Percentiles rank a stretch among this genome's conserved stretches.
Conservation (phyloP, 345 rosid species). For the Citrus australasica region DNA sequence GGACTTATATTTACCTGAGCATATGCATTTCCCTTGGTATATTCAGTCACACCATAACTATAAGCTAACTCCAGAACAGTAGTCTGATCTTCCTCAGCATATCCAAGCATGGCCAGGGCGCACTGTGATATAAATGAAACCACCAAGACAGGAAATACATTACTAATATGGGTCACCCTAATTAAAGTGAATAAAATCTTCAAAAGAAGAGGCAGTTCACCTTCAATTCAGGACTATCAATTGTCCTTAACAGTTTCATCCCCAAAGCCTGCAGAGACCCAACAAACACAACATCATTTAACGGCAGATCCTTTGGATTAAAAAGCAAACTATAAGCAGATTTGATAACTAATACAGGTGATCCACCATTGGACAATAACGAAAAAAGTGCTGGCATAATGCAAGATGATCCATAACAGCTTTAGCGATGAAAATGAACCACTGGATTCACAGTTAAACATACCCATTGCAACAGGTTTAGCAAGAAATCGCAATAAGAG, state of each 20-base stretch:
- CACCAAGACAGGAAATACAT: not conserved
- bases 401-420: not conserved
- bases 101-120: constrained; percentile 83
- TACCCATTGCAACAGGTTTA: not conserved
- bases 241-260: constrained; percentile 68
- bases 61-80: constrained; percentile 81
- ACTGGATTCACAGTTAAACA: not conserved
- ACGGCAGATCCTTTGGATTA: not conserved
- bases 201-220: constrained; percentile 26
- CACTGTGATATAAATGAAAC: constrained; percentile 40
- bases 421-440: not conserved
- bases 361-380: not conserved
- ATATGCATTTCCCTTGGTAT: constrained; percentile 91
- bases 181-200: not conserved
- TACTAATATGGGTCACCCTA: not conserved
- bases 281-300: not conserved
- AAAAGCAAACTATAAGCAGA: not conserved
- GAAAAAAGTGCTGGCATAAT: not conserved
- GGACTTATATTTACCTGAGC: constrained; percentile 53
- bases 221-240: constrained; percentile 79
- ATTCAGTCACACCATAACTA: constrained; percentile 83
- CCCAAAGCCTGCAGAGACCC: constrained; percentile 65
- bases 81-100: constrained; percentile 79
- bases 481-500: not conserved
- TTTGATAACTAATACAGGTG: not conserved